Base-by-base conservation (phyloP, 345 rosid genomes). In the Atalantia buxifolia region DNA sequence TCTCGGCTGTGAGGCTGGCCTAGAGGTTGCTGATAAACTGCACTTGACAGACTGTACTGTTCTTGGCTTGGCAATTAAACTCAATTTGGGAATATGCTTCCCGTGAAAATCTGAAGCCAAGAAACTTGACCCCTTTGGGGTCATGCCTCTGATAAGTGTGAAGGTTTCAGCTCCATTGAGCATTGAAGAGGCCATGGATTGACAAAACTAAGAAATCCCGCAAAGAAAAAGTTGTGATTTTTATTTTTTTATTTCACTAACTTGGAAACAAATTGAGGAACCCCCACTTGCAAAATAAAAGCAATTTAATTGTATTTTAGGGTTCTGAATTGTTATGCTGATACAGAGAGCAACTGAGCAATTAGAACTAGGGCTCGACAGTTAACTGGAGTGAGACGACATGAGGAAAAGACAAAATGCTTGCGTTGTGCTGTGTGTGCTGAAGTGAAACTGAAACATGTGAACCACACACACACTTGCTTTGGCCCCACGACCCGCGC, bases 1-100 rank as follows among this genome's bases (percentile, higher is more conserved):
- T 87, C 99, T 83, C 10, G 97, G 99, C 84, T 94, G 98, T 18
- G 97, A 89, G 70, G 99, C 86, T 38, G 99, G 97, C 77, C 98
- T 84, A 7, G 99, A 84, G 18, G 95, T 76, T 40, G 99, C 78
- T 40, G 99, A 91, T 22, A 91, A 77, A 76, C 90, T 90, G 84
- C 98, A 92, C 56, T 82, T 94, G 30, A 91, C 77, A 2, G 87
- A 75, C 33, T 78, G 70, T 1, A 85, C 61, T 35, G 70, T 73
- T 69, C 89, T 86, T 22, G 84, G 31, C 77, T 65, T 78, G 28
- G 85, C 59, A 45, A 83, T 24, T 18, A 86, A 74, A 80, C 69
- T 74, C 69, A 82, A 30, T 42, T 71, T 86, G 9, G 89, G 84
- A 50, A 85, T 64, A 24, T 74, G 76, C 73, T 82, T 93, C 38